A percentile compares a stretch with the other conserved stretches of the same genome.
phyloP scores from a whole-genome alignment of 371 early-diverging fungal species.

The Mucor piriformis region DNA sequence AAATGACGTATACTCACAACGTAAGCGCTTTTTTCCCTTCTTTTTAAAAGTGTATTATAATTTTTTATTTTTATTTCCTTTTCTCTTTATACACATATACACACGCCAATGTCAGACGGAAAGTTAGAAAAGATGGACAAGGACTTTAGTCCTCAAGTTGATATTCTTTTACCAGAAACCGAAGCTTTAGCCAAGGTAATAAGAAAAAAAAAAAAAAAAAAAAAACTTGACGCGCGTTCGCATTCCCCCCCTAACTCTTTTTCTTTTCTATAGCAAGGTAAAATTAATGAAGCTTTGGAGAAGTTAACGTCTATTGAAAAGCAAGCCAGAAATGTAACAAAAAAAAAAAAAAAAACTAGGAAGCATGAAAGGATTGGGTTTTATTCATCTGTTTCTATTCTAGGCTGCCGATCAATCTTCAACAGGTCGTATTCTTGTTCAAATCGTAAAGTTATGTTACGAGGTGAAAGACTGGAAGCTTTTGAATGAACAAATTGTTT shows the following conservation, averaged over 20 bases:
- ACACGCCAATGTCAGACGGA: slow-evolving; percentile 53
- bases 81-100: too few species aligned
- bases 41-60: not conserved
- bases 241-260: not conserved
- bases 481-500: slow-evolving; percentile 87
- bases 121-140: slow-evolving; percentile 87
- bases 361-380: too few species aligned
- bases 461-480: slow-evolving; percentile 82
- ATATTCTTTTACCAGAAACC: slow-evolving; percentile 78
- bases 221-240: not conserved
- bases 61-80: not conserved
- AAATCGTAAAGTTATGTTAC: slow-evolving; percentile 77
- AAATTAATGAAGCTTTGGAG: slow-evolving; percentile 83
- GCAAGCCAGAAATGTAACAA: slow-evolving; percentile 82
- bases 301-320: slow-evolving; percentile 81
- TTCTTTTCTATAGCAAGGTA: slow-evolving; percentile 55
- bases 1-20: too few species aligned
- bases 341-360: not conserved
- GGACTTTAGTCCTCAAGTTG: slow-evolving; percentile 85
- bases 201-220: not conserved
- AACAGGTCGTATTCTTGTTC: slow-evolving; percentile 84
- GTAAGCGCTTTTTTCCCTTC: too few species aligned
- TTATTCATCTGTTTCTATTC: not conserved
- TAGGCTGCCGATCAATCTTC: slow-evolving; percentile 87
- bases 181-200: slow-evolving; percentile 71